phyloP scores from a whole-genome alignment of 257 asterid genomes.

The Plectranthus barbatus region DNA sequence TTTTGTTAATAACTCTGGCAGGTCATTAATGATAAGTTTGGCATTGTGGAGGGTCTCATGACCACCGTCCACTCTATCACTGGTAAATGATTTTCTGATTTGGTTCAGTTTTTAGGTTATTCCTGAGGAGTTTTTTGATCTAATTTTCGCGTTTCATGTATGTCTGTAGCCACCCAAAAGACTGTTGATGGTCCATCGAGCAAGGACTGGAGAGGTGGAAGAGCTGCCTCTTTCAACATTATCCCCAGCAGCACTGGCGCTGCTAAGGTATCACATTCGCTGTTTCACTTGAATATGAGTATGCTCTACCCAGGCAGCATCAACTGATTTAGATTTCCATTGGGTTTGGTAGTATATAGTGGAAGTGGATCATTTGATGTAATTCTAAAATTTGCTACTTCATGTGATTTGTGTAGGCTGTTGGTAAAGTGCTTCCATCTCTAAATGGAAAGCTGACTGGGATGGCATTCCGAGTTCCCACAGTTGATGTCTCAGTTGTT shows the following conservation, averaged over 20 bases:
- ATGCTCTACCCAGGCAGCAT: too few relatives aligned
- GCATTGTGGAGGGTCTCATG: constrained; percentile 78
- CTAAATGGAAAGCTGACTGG: constrained; percentile 59
- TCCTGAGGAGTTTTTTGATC: not conserved
- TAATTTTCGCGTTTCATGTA: too few relatives aligned
- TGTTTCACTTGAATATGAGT: too few relatives aligned
- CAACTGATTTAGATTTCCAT: too few relatives aligned
- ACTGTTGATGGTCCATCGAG: constrained; percentile 82
- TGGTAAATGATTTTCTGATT: constrained; percentile 19
- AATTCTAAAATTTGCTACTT: too few relatives aligned
- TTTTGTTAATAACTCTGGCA: constrained; percentile 8
- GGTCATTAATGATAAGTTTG: constrained; percentile 67
- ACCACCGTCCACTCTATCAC: constrained; percentile 73
- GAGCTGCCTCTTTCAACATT: constrained; percentile 81
- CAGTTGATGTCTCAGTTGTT: constrained; percentile 72
- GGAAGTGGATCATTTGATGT: too few relatives aligned
- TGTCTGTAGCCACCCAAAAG: constrained; percentile 42
- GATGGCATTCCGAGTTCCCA: constrained; percentile 80
- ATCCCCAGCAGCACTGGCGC: constrained; percentile 91
- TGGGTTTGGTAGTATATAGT: too few relatives aligned
- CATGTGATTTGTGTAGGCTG: too few relatives aligned
- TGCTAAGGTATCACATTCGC: constrained; percentile 45
- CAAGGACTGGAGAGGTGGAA: constrained; percentile 95
- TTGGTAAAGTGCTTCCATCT: too few relatives aligned
- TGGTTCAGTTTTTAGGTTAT: not conserved